A percentile compares a stretch with the other conserved stretches of the same genome.
Evolutionary conservation across 495 filamentous ascomycete genomes (phyloP).

Genomic region (Lasiosphaeriaceae sp.): DNA sequence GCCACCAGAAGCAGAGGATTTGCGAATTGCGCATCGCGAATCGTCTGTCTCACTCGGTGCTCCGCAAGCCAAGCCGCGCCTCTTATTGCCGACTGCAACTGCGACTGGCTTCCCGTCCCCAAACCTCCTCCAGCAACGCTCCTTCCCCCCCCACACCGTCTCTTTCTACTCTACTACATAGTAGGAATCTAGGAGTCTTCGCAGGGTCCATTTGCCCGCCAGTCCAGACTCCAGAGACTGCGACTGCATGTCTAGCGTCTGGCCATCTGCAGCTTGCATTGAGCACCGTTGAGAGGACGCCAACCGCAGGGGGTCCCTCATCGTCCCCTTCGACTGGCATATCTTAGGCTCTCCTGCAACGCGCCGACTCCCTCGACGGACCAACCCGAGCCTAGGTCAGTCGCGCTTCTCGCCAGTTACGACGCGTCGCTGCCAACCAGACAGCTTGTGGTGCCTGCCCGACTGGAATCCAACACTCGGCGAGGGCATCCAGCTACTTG

Average conservation of each 20-base stretch:
- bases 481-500: slow-evolving; percentile 6
- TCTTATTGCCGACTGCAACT: neutral
- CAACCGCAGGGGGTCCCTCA: neutral
- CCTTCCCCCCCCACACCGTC: neutral
- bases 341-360: slow-evolving; percentile 13
- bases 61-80: slow-evolving; percentile 1
- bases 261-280: slow-evolving; percentile 11
- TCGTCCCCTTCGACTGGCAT: slow-evolving; percentile 14
- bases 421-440: slow-evolving; percentile 19
- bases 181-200: too few relatives aligned
- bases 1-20: slow-evolving; percentile 5
- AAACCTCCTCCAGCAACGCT: neutral
- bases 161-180: neutral
- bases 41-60: slow-evolving; percentile 9
- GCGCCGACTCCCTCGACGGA: slow-evolving; percentile 9
- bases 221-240: neutral
- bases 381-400: slow-evolving; percentile 14
- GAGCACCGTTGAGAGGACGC: slow-evolving; percentile 13
- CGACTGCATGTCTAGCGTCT: slow-evolving; percentile 4
- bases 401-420: slow-evolving; percentile 18
- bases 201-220: neutral
- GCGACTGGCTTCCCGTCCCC: neutral
- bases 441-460: neutral
- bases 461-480: slow-evolving; percentile 3
- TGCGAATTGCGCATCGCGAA: slow-evolving; percentile 15